Evolutionary conservation across 768 basidiomycete species (phyloP).

Genomic region (Pleurotus platypus): DNA sequence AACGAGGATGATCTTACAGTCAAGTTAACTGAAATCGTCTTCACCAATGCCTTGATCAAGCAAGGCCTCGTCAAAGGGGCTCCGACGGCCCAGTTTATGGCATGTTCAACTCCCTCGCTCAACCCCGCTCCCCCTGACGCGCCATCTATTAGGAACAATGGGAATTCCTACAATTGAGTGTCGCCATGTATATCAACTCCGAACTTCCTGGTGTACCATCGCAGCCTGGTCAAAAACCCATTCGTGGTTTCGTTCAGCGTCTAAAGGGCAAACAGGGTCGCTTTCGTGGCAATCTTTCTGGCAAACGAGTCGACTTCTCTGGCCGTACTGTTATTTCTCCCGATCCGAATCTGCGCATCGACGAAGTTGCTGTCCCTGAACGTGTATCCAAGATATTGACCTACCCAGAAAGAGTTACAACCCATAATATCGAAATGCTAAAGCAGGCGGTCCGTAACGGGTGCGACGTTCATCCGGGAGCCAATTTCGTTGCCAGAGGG

Average conservation of each 20-base stretch:
- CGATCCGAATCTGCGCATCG: conserved; percentile 97
- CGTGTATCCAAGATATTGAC: conserved; percentile 93
- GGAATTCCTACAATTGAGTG: conserved; percentile 93
- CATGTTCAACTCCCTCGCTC: conserved; percentile 20
- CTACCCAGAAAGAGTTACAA: conserved; percentile 93
- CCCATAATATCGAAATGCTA: conserved; percentile 80
- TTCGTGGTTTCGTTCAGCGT: conserved; percentile 96
- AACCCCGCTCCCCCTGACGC: neutral
- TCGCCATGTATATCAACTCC: conserved; percentile 98
- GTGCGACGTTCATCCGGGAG: conserved; percentile 88
- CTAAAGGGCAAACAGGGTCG: conserved; percentile 99
- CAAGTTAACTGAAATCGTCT: conserved; percentile 95
- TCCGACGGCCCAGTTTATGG: conserved; percentile 89
- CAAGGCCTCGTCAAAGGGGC: conserved; percentile 85
- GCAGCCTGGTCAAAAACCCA: conserved; percentile 87
- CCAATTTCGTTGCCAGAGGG: conserved; percentile 86
- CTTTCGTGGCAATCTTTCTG: conserved; percentile 96
- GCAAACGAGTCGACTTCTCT: conserved; percentile 98
- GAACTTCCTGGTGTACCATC: conserved; percentile 91
- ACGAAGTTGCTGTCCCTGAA: conserved; percentile 97
- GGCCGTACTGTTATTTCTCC: conserved; percentile 98
- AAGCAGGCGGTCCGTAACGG: conserved; percentile 83
- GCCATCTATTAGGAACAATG: conserved; percentile 76
- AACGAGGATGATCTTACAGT: conserved; percentile 99
- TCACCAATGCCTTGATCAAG: conserved; percentile 89